Evolutionary conservation across 2,329 filamentous ascomycete species (phyloP).

Genomic region (Fusarium abutilonis): DNA sequence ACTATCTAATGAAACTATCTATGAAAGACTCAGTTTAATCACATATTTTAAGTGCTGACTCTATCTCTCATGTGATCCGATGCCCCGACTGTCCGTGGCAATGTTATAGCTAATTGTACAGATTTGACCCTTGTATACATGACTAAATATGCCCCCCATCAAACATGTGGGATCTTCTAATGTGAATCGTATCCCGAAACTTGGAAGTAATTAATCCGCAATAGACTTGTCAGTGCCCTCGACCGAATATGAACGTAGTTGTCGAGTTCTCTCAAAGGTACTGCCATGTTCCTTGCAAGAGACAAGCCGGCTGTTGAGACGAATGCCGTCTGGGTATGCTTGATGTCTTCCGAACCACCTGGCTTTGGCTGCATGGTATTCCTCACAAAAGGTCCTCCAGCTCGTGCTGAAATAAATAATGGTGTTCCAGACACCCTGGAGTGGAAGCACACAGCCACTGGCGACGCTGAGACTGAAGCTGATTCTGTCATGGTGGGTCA

Average conservation of each 20-base stretch:
- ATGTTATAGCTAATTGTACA: background rate
- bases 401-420: constrained; percentile 78
- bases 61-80: background rate
- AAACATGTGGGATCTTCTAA: background rate
- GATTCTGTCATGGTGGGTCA: constrained; percentile 60
- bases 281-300: constrained; percentile 33
- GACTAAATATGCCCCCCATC: background rate
- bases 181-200: background rate
- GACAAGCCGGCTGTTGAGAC: constrained; percentile 45
- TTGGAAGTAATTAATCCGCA: constrained; percentile 1
- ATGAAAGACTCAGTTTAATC: background rate
- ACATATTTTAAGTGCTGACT: background rate
- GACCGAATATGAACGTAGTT: constrained; percentile 9
- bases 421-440: constrained; percentile 84
- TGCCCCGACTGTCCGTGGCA: background rate
- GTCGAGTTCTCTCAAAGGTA: constrained; percentile 36
- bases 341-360: constrained; percentile 16
- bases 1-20: background rate
- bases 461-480: constrained; percentile 74
- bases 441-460: constrained; percentile 75
- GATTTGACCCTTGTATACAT: constrained; percentile 2
- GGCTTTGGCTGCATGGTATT: constrained; percentile 31
- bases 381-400: constrained; percentile 53
- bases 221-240: constrained; percentile 4
- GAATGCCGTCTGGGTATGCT: constrained; percentile 25